Evolutionary conservation across 768 basidiomycete species (phyloP).

Genomic region (Pisolithus tinctorius): DNA sequence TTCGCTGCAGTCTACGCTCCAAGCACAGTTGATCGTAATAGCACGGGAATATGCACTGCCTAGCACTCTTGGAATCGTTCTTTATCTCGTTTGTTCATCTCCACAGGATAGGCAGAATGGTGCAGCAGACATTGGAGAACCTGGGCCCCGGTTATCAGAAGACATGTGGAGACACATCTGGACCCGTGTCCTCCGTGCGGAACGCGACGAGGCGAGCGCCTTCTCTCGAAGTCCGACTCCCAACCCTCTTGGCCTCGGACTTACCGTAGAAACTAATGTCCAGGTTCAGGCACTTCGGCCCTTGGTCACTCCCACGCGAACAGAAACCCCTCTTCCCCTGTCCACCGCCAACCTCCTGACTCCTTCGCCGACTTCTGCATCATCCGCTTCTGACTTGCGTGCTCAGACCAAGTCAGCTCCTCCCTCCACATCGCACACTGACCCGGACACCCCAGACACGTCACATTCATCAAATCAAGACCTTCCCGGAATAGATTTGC

Average conservation of each 20-base stretch:
- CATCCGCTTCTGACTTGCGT: slow-evolving; percentile 43
- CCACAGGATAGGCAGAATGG: slow-evolving; percentile 12
- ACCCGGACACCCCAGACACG: slow-evolving; percentile 50
- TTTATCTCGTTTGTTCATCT: slow-evolving; percentile 63
- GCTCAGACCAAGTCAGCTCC: slow-evolving; percentile 43
- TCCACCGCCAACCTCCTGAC: slow-evolving; percentile 28
- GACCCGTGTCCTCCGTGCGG: slow-evolving; percentile 60
- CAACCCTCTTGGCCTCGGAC: slow-evolving; percentile 38
- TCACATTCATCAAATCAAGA: slow-evolving; percentile 34
- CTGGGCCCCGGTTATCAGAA: slow-evolving; percentile 79
- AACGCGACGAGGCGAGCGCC: slow-evolving; percentile 38
- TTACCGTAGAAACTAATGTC: slow-evolving; percentile 32
- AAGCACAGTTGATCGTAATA: slow-evolving; percentile 78
- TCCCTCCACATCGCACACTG: slow-evolving; percentile 37
- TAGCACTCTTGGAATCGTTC: slow-evolving; percentile 71
- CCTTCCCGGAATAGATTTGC: slow-evolving; percentile 51
- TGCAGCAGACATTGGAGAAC: slow-evolving; percentile 39
- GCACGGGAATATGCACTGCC: slow-evolving; percentile 92
- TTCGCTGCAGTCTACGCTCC: slow-evolving; percentile 76
- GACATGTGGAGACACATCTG: slow-evolving; percentile 88
- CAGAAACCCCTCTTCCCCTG: slow-evolving; percentile 31
- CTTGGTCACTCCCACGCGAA: slow-evolving; percentile 38
- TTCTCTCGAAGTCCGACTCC: slow-evolving; percentile 30
- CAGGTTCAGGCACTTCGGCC: slow-evolving; percentile 35
- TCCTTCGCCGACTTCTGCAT: slow-evolving; percentile 43